Evolutionary conservation across 2,329 filamentous ascomycete species (phyloP), one percentile per base, ranked within the genome.

Genomic region (Fusarium fujikuroi): DNA sequence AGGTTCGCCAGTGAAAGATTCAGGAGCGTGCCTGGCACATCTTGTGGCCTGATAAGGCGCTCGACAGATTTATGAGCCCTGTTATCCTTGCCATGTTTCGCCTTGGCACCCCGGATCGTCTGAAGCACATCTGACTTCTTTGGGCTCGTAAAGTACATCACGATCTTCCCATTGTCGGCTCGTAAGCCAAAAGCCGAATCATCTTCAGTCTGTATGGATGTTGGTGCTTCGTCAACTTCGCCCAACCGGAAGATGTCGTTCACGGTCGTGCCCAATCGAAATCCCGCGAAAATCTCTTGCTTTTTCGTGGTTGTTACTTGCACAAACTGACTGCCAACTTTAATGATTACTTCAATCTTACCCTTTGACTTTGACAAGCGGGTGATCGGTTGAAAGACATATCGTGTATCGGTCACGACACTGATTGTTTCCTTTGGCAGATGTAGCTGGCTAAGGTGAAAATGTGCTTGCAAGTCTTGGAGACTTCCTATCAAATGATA

Each of bases 71-170:
- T 92, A 43, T 87, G 84, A 9, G 87, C 84, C 70, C 89, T 85
- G 42, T 84, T 86, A 70, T 92, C 90, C 76, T 92, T 92, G 61
- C 88, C 88, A 69, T 91, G 86, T 75, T 91, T 92, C 12, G 86
- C 83, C 79, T 92, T 92, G 47, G 90, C 90, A 15, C 83, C 84
- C 39, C 90, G 87, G 60, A 93, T 90, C 16, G 88, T 87, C 79
- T 90, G 88, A 7, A 93, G 82, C 25, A 93, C 86, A 68, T 92
- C 91, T 11, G 83, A 78, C 78, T 91, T 92, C 77, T 88, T 89
- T 3, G 89, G 85, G 72, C 91, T 92, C 23, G 90, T 91, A 79
- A 93, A 93, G 77, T 90, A 92, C 90, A 93, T 92, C 60, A 92
- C 87, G 56, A 92, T 90, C 80, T 91, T 92, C 74, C 91, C 91